Evolutionary conservation across 331 rosid species (phyloP), one percentile per base, ranked within the genome.

Genomic region (Spiraea crenata): DNA sequence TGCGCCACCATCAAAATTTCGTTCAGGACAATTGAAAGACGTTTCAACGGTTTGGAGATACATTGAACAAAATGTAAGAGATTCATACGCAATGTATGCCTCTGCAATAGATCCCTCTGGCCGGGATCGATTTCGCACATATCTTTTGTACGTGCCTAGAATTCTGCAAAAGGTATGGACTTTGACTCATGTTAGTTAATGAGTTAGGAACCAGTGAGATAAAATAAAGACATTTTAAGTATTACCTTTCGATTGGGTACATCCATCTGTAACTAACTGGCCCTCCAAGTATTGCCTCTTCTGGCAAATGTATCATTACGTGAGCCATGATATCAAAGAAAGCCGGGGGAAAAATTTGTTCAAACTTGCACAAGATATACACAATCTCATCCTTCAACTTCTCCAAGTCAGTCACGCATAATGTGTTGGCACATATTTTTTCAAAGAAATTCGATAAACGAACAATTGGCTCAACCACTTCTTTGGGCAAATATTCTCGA

Each of bases 1-100:
- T 0, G 20, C 38, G 20, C 35, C 39, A 20, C 64, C 17, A 70
- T 70, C 74, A 56, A 56, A 31, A 9, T 72, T 72, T 1, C 69
- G 9, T 5, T 64, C 37, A 7, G n/a, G 48, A 9, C 7, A 19
- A 16, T 56, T 56, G n/a, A 70, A 56, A 7, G 6, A 19, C 10
- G 34, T 70, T 13, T 57, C 41, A 4, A 70, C 42, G 5, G 10
- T 57, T 1, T n/a, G 7, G 10, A 70, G 25, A 42, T 70, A 55
- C 37, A 34, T 11, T 9, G 74, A 42, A 1, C 38, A 56, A 17
- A 70, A 70, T 6, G 51, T 38, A 6, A 69, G 34, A 4, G 50
- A 38, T 11, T 69, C 63, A 37, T 69, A 12, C 0, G 15, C 49
- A 5, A 68, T n/a, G 7, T 50, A 52, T 2, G 38, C 61, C 39